Base-by-base conservation (phyloP, 805 yeast species). In the Ogataea minuta region DNA sequence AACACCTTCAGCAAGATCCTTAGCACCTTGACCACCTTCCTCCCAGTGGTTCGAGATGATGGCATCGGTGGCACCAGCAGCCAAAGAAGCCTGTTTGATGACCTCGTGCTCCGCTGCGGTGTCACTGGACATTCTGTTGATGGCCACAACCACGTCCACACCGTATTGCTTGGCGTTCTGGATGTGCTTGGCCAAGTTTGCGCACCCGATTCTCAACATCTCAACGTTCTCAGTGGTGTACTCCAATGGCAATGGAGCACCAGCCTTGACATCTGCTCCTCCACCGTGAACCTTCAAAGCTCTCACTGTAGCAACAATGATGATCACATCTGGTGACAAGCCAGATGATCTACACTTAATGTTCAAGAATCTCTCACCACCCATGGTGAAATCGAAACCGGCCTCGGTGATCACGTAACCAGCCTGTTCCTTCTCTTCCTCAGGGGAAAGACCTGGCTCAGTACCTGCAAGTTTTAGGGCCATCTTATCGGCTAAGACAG, bases 371-470 rank as follows among this genome's bases (percentile, higher is more conserved):
- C 98, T 77, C 71, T 91, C 99, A 53, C 98, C 98, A 50, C 99
- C 99, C 98, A 91, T 91, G 34, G 97, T 91, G 72, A 93, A 91
- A 66, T 91, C 98, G 68, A 91, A 91, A 37, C 99, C 99, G 27
- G 98, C 97, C 66, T 91, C 99, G 35, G 99, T 91, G 45, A 91
- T 87, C 39, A 89, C 98, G 60, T 77, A 91, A 50, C 98, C 98
- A 45, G 71, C 70, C 38, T 79, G 46, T 68, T 54, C 56, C 31
- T 52, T 52, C 44, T 50, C 59, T 43, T 61, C 53, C 31, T 57
- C 60, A 13, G 44, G 28, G 2, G 56, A 67, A 15, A 74, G 63
- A 23, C 58, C 66, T 28, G 70, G 66, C 37, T 71, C 74, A 24
- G 77, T 70, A 54, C 93, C 93, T 12, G 95, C 89, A 53, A 91